Base-by-base conservation (phyloP, 2,329 filamentous ascomycete genomes). In the Amylocarpus encephaloides region DNA sequence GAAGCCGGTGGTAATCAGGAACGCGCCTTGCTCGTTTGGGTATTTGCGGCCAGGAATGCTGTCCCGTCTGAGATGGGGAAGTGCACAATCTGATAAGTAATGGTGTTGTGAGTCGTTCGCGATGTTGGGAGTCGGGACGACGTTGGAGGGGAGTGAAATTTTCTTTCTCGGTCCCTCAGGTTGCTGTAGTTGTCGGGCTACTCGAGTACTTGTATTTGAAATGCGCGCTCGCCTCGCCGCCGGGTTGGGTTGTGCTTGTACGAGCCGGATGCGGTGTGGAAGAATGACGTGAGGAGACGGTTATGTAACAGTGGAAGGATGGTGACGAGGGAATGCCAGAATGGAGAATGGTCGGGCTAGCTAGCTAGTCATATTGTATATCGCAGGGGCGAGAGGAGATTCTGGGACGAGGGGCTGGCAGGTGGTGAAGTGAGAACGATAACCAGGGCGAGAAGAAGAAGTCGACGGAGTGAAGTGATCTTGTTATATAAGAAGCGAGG, bases 251-350 rank as follows among this genome's bases (percentile, higher is more conserved):
- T 42, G 46, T 48, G 48, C 47, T 35, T 48, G 35, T 41, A 34
- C 45, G 26, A 48, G 45, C 18, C 22, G 30, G 33, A 22, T 11
- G 32, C 33, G 43, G 42, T 33, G 43, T 38, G 43, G 34, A 53
- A 4, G 22, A 26, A 53, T 49, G 55, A 57, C 48, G 48, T 47
- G 45, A 53, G 48, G 41, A 42, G 39, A 48, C 47, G 43, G 50
- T 57, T 55, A 55, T 53, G 52, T 57, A 55, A 55, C 55, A n/a
- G 18, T 10, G 6, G 41, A 43, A 18, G 34, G 42, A 33, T 15
- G 15, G 41, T 19, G 39, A 42, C 19, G 11, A 13, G 32, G 32
- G 32, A 34, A 9, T 9, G 32, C 9, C 32, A 9, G 9, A 13
- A 9, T 34, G 10, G 34, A 36, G 34, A 36, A 36, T 16, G 18